These are phyloP conservation scores for Glycyrrhiza uralensis DNA, from an alignment of 306 rosid genomes.

Conservation along the genomic window DNA sequence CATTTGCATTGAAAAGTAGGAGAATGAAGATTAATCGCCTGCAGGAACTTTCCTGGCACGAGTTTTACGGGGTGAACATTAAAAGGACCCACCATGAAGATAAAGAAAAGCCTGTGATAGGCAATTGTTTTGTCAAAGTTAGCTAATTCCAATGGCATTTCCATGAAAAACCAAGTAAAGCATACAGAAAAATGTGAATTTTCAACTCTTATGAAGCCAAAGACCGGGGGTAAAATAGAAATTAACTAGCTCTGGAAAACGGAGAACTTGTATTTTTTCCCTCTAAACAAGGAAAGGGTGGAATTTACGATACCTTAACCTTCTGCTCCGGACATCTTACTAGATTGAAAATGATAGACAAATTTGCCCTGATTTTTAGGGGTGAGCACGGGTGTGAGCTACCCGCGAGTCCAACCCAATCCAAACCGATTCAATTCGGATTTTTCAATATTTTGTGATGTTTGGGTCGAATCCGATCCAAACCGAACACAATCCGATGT, in stretches of 20 bases:
- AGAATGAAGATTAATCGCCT: slow-evolving; percentile 14
- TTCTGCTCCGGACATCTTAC: too few relatives aligned
- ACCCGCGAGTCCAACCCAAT: too few relatives aligned
- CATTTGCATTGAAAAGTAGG: neutral
- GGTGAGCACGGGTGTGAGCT: too few relatives aligned
- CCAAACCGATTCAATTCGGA: too few relatives aligned
- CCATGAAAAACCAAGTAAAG: slow-evolving; percentile 32
- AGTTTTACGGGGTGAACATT: neutral
- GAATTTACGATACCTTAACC: neutral
- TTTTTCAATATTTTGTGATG: too few relatives aligned
- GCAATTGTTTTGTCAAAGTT: slow-evolving; percentile 1
- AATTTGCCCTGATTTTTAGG: neutral
- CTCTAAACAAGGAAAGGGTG: neutral
- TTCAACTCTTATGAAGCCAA: neutral
- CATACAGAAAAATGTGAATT: slow-evolving; percentile 32
- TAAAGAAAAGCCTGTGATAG: neutral
- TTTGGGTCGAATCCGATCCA: too few relatives aligned
- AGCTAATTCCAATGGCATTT: slow-evolving; percentile 11
- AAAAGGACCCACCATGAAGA: slow-evolving; percentile 4
- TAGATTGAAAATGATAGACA: neutral
- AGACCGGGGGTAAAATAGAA: neutral
- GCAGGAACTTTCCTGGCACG: slow-evolving; percentile 8
- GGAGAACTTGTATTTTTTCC: neutral
- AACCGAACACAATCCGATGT: too few relatives aligned
- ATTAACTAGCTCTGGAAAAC: neutral